These are phyloP conservation scores for Phytophthora meadii DNA, from an alignment of 352 stramenopile species.

Conservation along the genomic window DNA sequence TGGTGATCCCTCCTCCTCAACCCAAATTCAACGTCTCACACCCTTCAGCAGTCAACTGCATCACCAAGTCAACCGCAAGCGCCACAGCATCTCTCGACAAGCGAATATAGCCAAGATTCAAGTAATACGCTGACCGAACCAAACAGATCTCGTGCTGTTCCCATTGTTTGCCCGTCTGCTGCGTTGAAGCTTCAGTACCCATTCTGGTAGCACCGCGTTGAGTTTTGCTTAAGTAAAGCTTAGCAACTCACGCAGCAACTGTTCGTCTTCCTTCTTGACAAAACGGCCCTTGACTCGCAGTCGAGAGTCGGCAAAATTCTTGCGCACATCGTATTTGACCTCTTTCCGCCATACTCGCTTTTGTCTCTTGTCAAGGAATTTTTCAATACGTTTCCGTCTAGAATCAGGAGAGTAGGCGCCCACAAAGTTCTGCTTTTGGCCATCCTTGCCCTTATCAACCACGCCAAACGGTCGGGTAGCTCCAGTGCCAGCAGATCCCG, in stretches of 20 bases:
- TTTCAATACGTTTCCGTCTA: constrained; percentile 92
- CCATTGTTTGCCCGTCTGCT: constrained; percentile 17
- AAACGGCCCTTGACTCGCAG: constrained; percentile 97
- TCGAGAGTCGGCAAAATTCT: constrained; percentile 98
- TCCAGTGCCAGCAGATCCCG: constrained; percentile 51
- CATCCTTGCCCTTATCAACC: constrained; percentile 62
- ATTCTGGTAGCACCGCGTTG: constrained; percentile 4
- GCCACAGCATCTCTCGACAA: constrained; percentile 4
- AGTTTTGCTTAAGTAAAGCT: constrained; percentile 74
- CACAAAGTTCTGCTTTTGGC: constrained; percentile 88
- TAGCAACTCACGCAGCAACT: constrained; percentile 85
- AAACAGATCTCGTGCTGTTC: constrained; percentile 13
- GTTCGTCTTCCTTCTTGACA: constrained; percentile 98
- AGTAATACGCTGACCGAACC: constrained; percentile 5
- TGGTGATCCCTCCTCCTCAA: constrained; percentile 8
- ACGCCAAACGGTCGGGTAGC: constrained; percentile 50
- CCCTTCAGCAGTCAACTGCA: constrained; percentile 7
- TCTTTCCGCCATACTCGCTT: constrained; percentile 95
- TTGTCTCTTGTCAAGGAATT: constrained; percentile 96
- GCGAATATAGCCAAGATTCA: constrained; percentile 6
- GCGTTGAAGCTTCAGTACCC: constrained; percentile 17
- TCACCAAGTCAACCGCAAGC: constrained; percentile 3
- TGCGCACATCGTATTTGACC: constrained; percentile 98
- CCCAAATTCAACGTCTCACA: constrained; percentile 19
- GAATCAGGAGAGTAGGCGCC: constrained; percentile 96